Evolutionary conservation across 306 rosid genomes (phyloP).

Genomic region (Ormosia semicastrata): DNA sequence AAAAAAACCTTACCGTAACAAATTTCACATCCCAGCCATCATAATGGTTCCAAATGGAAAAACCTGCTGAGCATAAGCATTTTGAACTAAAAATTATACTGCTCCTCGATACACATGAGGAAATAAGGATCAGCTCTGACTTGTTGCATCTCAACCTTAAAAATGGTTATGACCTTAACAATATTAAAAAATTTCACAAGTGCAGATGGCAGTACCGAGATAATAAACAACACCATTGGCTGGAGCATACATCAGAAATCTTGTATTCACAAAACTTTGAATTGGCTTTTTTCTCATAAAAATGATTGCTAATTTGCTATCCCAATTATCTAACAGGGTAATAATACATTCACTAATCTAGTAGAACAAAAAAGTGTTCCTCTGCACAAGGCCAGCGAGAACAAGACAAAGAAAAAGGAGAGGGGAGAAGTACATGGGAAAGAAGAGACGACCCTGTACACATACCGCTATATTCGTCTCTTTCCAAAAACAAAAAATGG

Average conservation of each 20-base stretch:
- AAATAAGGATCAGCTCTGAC: slow-evolving; percentile 19
- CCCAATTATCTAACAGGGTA: slow-evolving; percentile 58
- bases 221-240: slow-evolving; percentile 35
- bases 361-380: slow-evolving; percentile 50
- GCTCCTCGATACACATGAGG: not conserved
- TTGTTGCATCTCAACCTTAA: slow-evolving; percentile 41
- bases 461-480: slow-evolving; percentile 84
- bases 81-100: not conserved
- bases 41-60: not conserved
- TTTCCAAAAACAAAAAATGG: slow-evolving; percentile 41
- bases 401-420: slow-evolving; percentile 21
- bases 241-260: slow-evolving; percentile 50
- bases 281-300: slow-evolving; percentile 69
- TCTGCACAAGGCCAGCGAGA: slow-evolving; percentile 47
- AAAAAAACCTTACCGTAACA: not conserved
- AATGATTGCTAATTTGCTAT: slow-evolving; percentile 73
- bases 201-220: slow-evolving; percentile 36
- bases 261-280: slow-evolving; percentile 85
- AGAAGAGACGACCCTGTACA: slow-evolving; percentile 94
- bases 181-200: slow-evolving; percentile 32
- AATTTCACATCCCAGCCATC: slow-evolving; percentile 3
- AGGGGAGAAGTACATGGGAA: slow-evolving; percentile 33
- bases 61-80: slow-evolving; percentile 15
- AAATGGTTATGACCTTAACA: slow-evolving; percentile 29
- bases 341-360: slow-evolving; percentile 80